phyloP scores from a whole-genome alignment of 345 rosid genomes.

The Atalantia buxifolia region DNA sequence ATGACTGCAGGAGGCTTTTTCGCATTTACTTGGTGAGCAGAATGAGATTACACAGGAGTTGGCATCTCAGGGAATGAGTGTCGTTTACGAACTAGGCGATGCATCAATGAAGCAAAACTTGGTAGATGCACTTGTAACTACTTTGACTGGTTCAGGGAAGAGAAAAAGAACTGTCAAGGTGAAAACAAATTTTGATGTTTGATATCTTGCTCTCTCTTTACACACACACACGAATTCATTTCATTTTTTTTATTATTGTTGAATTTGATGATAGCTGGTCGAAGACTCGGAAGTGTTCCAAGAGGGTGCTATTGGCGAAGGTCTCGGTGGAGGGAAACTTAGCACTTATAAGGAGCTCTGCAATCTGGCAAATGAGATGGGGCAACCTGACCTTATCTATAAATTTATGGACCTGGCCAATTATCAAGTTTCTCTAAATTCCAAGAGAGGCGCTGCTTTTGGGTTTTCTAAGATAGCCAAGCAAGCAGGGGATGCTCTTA shows the following conservation, averaged over 20 bases:
- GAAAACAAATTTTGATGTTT: slow-evolving; percentile 10
- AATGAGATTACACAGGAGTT: slow-evolving; percentile 95
- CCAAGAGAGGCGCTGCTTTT: slow-evolving; percentile 97
- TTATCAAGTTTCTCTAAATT: slow-evolving; percentile 83
- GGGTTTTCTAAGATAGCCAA: slow-evolving; percentile 96
- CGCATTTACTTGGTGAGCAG: slow-evolving; percentile 87
- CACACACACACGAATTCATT: background rate
- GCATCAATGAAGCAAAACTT: slow-evolving; percentile 77
- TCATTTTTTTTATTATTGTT: background rate
- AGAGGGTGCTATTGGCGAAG: slow-evolving; percentile 85
- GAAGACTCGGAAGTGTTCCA: slow-evolving; percentile 94
- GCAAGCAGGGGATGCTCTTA: slow-evolving; percentile 98
- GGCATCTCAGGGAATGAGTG: slow-evolving; percentile 99
- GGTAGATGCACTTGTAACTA: slow-evolving; percentile 82
- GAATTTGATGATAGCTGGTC: slow-evolving; percentile 49
- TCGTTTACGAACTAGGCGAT: slow-evolving; percentile 93
- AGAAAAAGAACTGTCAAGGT: slow-evolving; percentile 97
- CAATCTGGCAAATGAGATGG: slow-evolving; percentile 97
- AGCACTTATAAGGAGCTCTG: slow-evolving; percentile 96
- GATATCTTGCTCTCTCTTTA: background rate
- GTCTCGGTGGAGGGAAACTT: slow-evolving; percentile 84
- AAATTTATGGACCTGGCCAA: slow-evolving; percentile 99
- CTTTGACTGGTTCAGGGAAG: slow-evolving; percentile 92
- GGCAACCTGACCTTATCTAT: slow-evolving; percentile 92
- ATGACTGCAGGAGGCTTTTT: slow-evolving; percentile 84